These are phyloP conservation scores for Coprinopsis strossmayeri DNA, from an alignment of 768 basidiomycete species.

Conservation along the genomic window DNA sequence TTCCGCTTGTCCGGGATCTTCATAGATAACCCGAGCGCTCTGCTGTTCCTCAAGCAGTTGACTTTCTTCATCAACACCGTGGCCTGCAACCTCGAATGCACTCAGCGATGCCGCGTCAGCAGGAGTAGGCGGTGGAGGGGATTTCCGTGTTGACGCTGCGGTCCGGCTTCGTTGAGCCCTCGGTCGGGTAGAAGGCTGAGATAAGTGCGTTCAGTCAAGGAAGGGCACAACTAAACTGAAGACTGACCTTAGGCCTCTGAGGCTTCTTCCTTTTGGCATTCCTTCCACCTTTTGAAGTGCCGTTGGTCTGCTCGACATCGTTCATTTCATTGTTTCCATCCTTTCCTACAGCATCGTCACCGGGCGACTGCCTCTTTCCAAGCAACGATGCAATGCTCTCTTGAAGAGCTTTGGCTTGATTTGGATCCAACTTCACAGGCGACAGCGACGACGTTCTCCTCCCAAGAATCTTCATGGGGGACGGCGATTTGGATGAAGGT, in stretches of 20 bases:
- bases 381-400: slow-evolving; percentile 64
- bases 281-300: neutral
- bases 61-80: neutral
- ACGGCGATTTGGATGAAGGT: slow-evolving; percentile 55
- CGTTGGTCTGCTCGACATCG: slow-evolving; percentile 1
- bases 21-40: slow-evolving; percentile 55
- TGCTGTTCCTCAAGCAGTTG: slow-evolving; percentile 18
- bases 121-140: slow-evolving; percentile 6
- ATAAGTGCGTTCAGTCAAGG: neutral
- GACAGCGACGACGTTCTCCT: slow-evolving; percentile 25
- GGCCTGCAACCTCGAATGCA: slow-evolving; percentile 18
- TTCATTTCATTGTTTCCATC: slow-evolving; percentile 8
- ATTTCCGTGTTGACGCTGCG: slow-evolving; percentile 13
- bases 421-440: slow-evolving; percentile 38
- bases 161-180: slow-evolving; percentile 22
- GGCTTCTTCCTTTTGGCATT: slow-evolving; percentile 30
- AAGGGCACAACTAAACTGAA: neutral
- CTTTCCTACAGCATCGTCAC: slow-evolving; percentile 26
- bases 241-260: slow-evolving; percentile 27
- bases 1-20: slow-evolving; percentile 57
- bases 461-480: slow-evolving; percentile 39
- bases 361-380: slow-evolving; percentile 54
- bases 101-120: slow-evolving; percentile 18
- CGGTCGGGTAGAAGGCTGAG: slow-evolving; percentile 30
- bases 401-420: slow-evolving; percentile 53